Evolutionary conservation across 2,329 filamentous ascomycete species (phyloP), one percentile per base, ranked within the genome.

Genomic region (Beauveria asiatica): DNA sequence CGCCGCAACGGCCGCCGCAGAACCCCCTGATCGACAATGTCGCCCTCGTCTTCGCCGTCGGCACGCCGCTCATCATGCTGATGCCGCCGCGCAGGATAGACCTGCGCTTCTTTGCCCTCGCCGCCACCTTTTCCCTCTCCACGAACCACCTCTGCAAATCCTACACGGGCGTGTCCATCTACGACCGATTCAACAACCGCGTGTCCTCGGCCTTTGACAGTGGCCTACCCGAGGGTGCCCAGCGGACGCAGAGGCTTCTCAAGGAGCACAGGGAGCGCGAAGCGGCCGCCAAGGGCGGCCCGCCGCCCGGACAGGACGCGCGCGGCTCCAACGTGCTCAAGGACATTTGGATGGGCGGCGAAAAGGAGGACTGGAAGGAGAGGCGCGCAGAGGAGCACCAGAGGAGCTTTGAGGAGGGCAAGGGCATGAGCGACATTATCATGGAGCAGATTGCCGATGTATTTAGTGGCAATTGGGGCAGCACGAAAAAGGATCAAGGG

Each of bases 321-420:
- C 67, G 72, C 61, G 69, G 74, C 66, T 69, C 62, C 62, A 66
- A 51, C 64, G 54, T 71, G 53, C 68, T 83, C 59, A 73, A 78
- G 63, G 75, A 75, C 64, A 69, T 85, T 17, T 86, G 83, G 83
- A 81, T 83, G 78, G 83, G 83, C 39, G 76, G 75, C 42, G 82
- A 84, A 68, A 70, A 70, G n/a, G 75, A 78, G 49, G 76, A 80
- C 64, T 84, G 82, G 82, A 74, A 76, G 68, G 70, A 77, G 71
- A 78, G 79, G 75, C 74, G 82, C 62, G 73, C 76, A 3, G 75
- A 75, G 67, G 75, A 78, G 68, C 80, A 84, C 66, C 74, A 74
- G 62, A 78, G 78, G 70, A 81, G 79, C 61, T 69, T 85, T 44
- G 75, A 80, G 56, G 78, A 83, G 62, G 83, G 83, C 5, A 80